These are phyloP conservation scores for Metschnikowia reukaufii DNA, from an alignment of 805 yeast species.

Conservation along the genomic window DNA sequence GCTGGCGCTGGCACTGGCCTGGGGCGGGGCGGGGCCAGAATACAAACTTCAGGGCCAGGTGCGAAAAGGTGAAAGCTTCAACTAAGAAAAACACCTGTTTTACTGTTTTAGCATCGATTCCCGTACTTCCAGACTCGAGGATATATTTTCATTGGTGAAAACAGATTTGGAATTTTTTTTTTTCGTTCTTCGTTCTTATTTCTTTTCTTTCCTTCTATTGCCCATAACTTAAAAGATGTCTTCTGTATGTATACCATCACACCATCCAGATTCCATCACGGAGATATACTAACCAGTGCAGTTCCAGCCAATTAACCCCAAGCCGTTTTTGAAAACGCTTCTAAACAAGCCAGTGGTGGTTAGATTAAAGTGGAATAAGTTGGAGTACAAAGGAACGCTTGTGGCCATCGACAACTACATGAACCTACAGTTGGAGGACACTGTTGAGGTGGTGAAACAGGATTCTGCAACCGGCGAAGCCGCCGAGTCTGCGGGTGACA, in stretches of 20 bases:
- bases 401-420: conserved; percentile 87
- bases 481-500: conserved; percentile 21
- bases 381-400: conserved; percentile 81
- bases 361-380: conserved; percentile 84
- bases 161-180: no score
- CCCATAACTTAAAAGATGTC: conserved; percentile 9
- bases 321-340: conserved; percentile 80
- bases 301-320: conserved; percentile 77
- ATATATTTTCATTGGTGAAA: no score
- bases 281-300: conserved; percentile 9
- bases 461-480: conserved; percentile 29
- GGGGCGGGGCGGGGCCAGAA: neutral
- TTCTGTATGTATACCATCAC: conserved; percentile 7
- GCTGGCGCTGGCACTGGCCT: no score
- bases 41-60: neutral
- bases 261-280: neutral
- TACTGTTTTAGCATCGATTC: no score
- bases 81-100: neutral
- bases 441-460: conserved; percentile 44
- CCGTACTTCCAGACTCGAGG: no score
- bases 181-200: neutral
- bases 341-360: conserved; percentile 71
- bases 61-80: neutral
- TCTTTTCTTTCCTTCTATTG: neutral
- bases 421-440: conserved; percentile 74